A percentile compares a stretch with the other conserved stretches of the same genome.
Evolutionary conservation across 148 eudicot genomes (phyloP).

Genomic region (Rhododendron molle): DNA sequence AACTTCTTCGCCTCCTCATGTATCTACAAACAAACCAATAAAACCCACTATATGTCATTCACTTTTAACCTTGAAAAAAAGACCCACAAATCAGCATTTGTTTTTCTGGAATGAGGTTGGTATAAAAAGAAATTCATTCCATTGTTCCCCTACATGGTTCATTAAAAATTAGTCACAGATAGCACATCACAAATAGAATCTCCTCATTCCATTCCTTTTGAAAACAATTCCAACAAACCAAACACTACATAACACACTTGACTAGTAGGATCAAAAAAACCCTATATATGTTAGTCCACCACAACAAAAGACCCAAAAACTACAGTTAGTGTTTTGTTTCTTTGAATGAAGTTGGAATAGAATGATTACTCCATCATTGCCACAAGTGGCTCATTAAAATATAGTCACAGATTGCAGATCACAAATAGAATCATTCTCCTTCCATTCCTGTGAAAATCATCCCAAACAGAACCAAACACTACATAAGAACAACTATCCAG

Average conservation of each 20-base stretch:
- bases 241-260: background rate
- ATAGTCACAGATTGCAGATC: background rate
- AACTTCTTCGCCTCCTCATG: slow-evolving; percentile 81
- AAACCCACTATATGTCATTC: slow-evolving; percentile 3
- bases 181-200: background rate
- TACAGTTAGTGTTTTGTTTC: background rate
- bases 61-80: background rate
- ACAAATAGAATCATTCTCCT: too few species aligned
- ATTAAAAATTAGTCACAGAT: background rate
- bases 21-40: slow-evolving; percentile 31
- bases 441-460: too few species aligned
- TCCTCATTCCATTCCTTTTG: background rate
- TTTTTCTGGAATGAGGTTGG: background rate
- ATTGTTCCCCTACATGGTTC: background rate
- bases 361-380: background rate
- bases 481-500: background rate
- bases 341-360: background rate
- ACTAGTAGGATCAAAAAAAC: background rate
- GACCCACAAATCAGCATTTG: background rate
- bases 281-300: background rate
- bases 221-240: background rate
- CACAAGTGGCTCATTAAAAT: background rate
- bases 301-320: background rate
- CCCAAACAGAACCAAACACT: background rate
- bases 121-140: background rate